Conservation (phyloP, 1,139 yeast genomes). For the Suhomyces bokatorum region DNA sequence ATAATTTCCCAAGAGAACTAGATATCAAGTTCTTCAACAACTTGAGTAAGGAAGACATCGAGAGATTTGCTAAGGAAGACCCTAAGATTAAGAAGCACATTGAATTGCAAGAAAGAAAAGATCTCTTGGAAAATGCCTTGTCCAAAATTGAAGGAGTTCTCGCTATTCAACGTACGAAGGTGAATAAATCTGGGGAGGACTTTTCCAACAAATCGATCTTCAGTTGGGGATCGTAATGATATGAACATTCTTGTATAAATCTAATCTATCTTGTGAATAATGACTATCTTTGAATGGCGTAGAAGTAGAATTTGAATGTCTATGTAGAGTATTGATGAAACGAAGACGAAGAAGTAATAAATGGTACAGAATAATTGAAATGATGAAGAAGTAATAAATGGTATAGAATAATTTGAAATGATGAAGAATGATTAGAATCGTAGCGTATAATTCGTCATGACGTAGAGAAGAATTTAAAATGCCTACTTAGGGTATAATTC, state of each 20-base stretch:
- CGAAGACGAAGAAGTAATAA: too few relatives aligned
- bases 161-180: conserved; percentile 56
- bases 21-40: conserved; percentile 70
- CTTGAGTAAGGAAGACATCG: conserved; percentile 75
- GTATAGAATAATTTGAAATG: too few relatives aligned
- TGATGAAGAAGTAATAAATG: too few relatives aligned
- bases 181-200: conserved; percentile 10
- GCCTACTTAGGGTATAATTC: too few relatives aligned
- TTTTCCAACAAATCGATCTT: conserved; percentile 15
- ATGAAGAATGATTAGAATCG: too few relatives aligned
- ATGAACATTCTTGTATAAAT: conserved; percentile 1
- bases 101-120: conserved; percentile 91
- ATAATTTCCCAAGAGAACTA: conserved; percentile 91
- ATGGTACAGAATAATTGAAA: too few relatives aligned
- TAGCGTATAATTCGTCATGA: too few relatives aligned
- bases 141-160: conserved; percentile 85
- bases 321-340: too few relatives aligned
- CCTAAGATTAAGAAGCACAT: conserved; percentile 87
- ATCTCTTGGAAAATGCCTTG: conserved; percentile 78
- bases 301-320: too few relatives aligned
- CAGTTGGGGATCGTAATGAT: conserved; percentile 14
- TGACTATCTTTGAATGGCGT: too few relatives aligned
- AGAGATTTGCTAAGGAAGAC: conserved; percentile 90
- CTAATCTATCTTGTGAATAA: background rate
- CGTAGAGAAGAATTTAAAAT: too few relatives aligned